Conservation (phyloP, 306 rosid species). For the Astragalus membranaceus region DNA sequence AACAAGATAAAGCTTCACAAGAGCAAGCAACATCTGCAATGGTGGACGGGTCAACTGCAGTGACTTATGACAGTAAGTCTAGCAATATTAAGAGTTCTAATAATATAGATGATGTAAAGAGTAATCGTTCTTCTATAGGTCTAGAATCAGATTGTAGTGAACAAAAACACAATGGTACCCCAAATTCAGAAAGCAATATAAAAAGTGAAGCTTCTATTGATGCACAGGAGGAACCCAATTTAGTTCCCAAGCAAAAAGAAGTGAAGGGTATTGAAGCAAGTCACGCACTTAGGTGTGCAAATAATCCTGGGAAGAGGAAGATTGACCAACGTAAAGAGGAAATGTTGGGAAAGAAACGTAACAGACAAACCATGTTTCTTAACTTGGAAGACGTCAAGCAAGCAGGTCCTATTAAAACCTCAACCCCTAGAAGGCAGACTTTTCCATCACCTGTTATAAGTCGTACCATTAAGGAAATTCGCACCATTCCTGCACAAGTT, state of each 20-base stretch:
- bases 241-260: conserved; percentile 65
- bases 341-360: conserved; percentile 94
- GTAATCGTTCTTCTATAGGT: conserved; percentile 39
- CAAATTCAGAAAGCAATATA: conserved; percentile 46
- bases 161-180: conserved; percentile 41
- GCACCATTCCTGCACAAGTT: conserved; percentile 38
- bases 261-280: conserved; percentile 78
- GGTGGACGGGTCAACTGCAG: conserved; percentile 34
- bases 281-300: conserved; percentile 73
- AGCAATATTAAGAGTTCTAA: conserved; percentile 37
- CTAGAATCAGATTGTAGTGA: conserved; percentile 41
- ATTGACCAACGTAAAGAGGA: conserved; percentile 75
- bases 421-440: conserved; percentile 85
- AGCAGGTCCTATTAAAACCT: conserved; percentile 86
- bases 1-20: conserved; percentile 35
- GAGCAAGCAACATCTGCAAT: conserved; percentile 35
- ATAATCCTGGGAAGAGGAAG: conserved; percentile 77
- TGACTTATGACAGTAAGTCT: conserved; percentile 39
- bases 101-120: conserved; percentile 37
- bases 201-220: conserved; percentile 55
- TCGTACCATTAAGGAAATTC: conserved; percentile 74
- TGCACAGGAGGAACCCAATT: conserved; percentile 52
- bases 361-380: conserved; percentile 88
- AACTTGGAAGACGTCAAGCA: conserved; percentile 93
- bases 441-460: conserved; percentile 54